Base-by-base conservation (phyloP, 2,329 filamentous ascomycete genomes). In the Aspergillus spinulosporus region DNA sequence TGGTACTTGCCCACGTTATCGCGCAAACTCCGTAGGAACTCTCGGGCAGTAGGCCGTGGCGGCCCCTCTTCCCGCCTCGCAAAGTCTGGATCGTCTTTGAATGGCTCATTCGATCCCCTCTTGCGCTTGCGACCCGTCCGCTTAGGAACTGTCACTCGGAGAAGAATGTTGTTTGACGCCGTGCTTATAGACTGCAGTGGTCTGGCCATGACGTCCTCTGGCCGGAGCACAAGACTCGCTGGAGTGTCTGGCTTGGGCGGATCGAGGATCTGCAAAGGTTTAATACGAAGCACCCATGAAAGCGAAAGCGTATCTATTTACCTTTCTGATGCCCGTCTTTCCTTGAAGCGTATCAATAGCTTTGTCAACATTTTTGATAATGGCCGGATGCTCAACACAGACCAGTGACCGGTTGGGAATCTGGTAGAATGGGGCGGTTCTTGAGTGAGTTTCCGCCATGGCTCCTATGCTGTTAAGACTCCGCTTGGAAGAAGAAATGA, bases 51-150 rank as follows among this genome's bases (percentile, higher is more conserved):
- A 31, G 56, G 65, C 49, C 66, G 62, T 37, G 60, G 54, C 7
- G 62, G 50, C 39, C 39, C 49, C 32, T 55, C 48, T 45, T 52
- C 52, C 34, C 55, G 34, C 43, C 59, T 66, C 2, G 68, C 46
- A n/a, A 74, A 60, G 9, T 76, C 67, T 4, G 73, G 36, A 49
- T 78, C 74, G 3, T 79, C 79, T 40, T 79, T 74, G 68, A 85
- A 93, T 0, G 88, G 85, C 3, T 80, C 87, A 54, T 86, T 71
- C 4, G 85, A 85, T n/a, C 90, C 92, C 64, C 87, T 82, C 76
- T 92, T 96, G 57, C 92, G 84, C 74, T 89, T 96, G 58, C 91
- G 84, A 2, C 92, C 92, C 2, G 92, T 97, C 55, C 90, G 81
- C 72, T 87, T 94, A 0, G 94, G 93, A 1, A 97, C 85, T 0